These are phyloP conservation scores for Suaeda aralocaspica DNA, from an alignment of 148 eudicot species.

Conservation along the genomic window DNA sequence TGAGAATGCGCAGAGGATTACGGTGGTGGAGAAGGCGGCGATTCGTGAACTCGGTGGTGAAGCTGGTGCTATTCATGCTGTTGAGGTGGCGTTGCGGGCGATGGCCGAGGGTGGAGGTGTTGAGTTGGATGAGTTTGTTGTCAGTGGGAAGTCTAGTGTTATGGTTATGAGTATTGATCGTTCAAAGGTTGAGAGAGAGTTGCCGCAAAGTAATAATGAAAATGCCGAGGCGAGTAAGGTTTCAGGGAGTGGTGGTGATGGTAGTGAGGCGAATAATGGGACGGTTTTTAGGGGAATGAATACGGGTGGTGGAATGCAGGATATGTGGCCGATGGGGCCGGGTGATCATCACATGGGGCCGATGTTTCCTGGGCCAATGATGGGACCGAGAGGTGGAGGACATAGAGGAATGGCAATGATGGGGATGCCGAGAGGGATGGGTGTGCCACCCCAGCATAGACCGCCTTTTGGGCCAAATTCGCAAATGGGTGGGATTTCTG, in stretches of 20 bases:
- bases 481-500: conserved; percentile 29
- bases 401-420: conserved; percentile 60
- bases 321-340: conserved; percentile 55
- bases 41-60: conserved; percentile 67
- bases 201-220: conserved; percentile 45
- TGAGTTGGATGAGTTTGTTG: conserved; percentile 69
- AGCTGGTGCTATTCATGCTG: conserved; percentile 47
- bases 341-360: conserved; percentile 42
- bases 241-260: conserved; percentile 14
- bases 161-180: conserved; percentile 77
- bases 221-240: conserved; percentile 21
- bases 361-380: conserved; percentile 43
- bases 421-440: conserved; percentile 60
- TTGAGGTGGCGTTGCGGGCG: conserved; percentile 66
- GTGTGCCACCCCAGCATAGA: conserved; percentile 60
- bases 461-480: conserved; percentile 42
- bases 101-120: conserved; percentile 72
- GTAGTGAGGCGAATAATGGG: conserved; percentile 25
- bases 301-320: conserved; percentile 39
- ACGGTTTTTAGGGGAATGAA: conserved; percentile 34
- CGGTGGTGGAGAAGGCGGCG: conserved; percentile 54
- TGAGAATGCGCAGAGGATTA: conserved; percentile 46
- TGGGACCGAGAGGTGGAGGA: conserved; percentile 53
- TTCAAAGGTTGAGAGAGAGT: conserved; percentile 52
- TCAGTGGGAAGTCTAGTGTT: conserved; percentile 70